Conservation (phyloP, 805 yeast genomes). For the Metschnikowia lachancei region DNA sequence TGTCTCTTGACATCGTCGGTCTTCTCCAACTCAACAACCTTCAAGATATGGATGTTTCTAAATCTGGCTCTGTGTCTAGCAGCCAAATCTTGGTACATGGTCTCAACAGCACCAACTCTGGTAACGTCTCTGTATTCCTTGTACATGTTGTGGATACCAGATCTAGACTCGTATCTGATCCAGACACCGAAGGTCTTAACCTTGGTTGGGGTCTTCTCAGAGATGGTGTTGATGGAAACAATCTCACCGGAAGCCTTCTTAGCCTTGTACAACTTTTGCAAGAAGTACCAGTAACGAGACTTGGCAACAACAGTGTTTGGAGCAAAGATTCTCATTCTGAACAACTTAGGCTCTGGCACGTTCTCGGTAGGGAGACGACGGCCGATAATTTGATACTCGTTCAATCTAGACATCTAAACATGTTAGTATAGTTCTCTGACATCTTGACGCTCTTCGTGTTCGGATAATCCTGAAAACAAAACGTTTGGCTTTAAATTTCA, state of each 20-base stretch:
- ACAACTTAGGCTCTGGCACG: constrained; percentile 99
- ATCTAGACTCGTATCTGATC: constrained; percentile 99
- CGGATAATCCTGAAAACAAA: neutral
- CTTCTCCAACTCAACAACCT: constrained; percentile 98
- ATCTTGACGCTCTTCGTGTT: neutral
- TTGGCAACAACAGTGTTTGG: constrained; percentile 98
- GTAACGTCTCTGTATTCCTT: constrained; percentile 99
- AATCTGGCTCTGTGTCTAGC: constrained; percentile 99
- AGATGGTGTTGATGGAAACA: constrained; percentile 85
- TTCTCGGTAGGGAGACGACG: constrained; percentile 99
- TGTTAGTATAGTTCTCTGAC: constrained; percentile 16
- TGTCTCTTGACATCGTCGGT: constrained; percentile 98
- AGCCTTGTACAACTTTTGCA: constrained; percentile 98
- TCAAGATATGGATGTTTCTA: constrained; percentile 98
- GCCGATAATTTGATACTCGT: constrained; percentile 99
- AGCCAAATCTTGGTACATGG: constrained; percentile 99
- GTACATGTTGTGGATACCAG: constrained; percentile 99
- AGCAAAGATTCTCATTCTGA: constrained; percentile 99
- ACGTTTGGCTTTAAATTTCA: too few relatives aligned
- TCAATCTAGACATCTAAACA: constrained; percentile 80
- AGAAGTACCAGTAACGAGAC: constrained; percentile 99
- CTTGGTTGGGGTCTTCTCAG: constrained; percentile 97
- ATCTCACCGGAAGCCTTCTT: constrained; percentile 99
- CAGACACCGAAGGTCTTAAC: constrained; percentile 99
- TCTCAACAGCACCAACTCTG: constrained; percentile 98